Base-by-base conservation (phyloP, 2,329 filamentous ascomycete genomes). In the Ceratocystis ficicola region DNA sequence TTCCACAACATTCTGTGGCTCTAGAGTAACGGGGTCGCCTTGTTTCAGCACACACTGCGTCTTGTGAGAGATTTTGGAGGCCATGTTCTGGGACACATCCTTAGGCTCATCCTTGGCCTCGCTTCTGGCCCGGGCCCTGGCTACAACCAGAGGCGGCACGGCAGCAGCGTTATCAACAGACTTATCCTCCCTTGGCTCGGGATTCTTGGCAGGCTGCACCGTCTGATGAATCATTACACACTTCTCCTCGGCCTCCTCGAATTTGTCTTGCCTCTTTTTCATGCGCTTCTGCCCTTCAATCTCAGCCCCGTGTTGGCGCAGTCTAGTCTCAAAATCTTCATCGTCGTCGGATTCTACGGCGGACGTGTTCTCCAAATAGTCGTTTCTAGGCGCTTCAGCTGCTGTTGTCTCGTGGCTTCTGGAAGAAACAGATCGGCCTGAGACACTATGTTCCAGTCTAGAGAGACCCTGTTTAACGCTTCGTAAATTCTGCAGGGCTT, bases 271-370 rank as follows among this genome's bases (percentile, higher is more conserved):
- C 4, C 44, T 30, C 28, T 20, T 36, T 12, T n/a, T 44, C 6
- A 30, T 5, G 6, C 15, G 55, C 55, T 30, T 59, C 17, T 50
- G 20, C 28, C 28, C 46, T 17, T 63, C 61, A 48, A 41, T 25
- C 77, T 74, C 12, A 80, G 72, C 61, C 83, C 77, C 62, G 73
- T 76, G 67, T 30, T 62, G 25, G n/a, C 62, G 25, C 48, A 41
- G 52, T 64, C 62, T 22, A 22, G 15, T 46, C 30, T 15, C 55
- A 44, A 15, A 50, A 6, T 55, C 55, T n/a, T 44, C 28, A 41
- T 68, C 59, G 5, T 64, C 65, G 70, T 77, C 70, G 59, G 72
- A 63, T 73, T 71, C 44, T 70, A 70, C 46, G 70, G 69, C 17
- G 69, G 64, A 66, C 5, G 69, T 69, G 44, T 70, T 69, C 15